A percentile compares a stretch with the other conserved stretches of the same genome.
Evolutionary conservation across 768 basidiomycete species (phyloP).

Genomic region (Butyriboletus loyo): DNA sequence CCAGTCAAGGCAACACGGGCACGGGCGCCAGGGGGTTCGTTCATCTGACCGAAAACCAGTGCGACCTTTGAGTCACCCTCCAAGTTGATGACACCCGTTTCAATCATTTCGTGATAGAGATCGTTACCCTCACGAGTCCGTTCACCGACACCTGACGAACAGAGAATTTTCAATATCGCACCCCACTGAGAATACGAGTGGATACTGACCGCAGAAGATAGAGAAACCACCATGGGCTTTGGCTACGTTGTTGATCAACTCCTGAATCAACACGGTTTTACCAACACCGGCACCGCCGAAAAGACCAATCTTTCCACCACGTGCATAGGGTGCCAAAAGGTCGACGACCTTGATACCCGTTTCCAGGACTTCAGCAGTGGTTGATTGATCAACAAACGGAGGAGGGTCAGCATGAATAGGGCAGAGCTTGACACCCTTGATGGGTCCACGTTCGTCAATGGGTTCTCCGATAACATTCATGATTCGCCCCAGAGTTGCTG

Average conservation of each 20-base stretch:
- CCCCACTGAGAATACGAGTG: background rate
- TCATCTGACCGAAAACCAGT: slow-evolving; percentile 99
- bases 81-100: slow-evolving; percentile 99
- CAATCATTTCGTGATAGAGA: slow-evolving; percentile 99
- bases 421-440: slow-evolving; percentile 87
- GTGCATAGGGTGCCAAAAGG: slow-evolving; percentile 97
- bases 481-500: slow-evolving; percentile 93
- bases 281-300: slow-evolving; percentile 99
- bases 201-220: slow-evolving; percentile 84
- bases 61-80: slow-evolving; percentile 99
- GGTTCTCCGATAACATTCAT: slow-evolving; percentile 99
- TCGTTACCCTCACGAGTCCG: slow-evolving; percentile 99
- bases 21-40: slow-evolving; percentile 99
- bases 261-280: slow-evolving; percentile 99
- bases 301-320: slow-evolving; percentile 99
- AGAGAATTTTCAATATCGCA: slow-evolving; percentile 9
- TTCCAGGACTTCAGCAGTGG: slow-evolving; percentile 97
- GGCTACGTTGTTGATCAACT: slow-evolving; percentile 99
- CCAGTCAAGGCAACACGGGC: slow-evolving; percentile 99
- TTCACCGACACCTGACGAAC: slow-evolving; percentile 86
- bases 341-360: slow-evolving; percentile 99
- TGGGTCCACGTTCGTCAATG: slow-evolving; percentile 99
- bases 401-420: slow-evolving; percentile 99
- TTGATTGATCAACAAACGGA: slow-evolving; percentile 97
- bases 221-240: slow-evolving; percentile 99